Evolutionary conservation across 176 grass and related monocot species (phyloP).

Genomic region (Alloteropsis semialata): DNA sequence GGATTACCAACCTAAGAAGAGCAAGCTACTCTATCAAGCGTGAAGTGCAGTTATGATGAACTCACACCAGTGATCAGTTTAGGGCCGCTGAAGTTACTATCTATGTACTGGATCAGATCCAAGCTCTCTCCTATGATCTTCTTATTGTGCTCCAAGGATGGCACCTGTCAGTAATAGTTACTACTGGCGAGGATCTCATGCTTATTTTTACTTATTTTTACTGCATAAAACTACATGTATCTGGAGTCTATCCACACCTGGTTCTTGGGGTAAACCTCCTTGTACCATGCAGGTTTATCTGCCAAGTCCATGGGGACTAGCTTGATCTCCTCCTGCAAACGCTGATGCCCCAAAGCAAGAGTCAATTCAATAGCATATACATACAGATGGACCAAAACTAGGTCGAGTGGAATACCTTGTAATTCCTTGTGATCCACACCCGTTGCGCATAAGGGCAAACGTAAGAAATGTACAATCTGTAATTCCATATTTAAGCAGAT

Average conservation of each 20-base stretch:
- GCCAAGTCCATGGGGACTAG: conserved; percentile 35
- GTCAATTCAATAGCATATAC: neutral
- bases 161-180: conserved; percentile 35
- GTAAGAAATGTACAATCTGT: conserved; percentile 45
- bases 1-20: neutral
- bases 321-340: conserved; percentile 59
- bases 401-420: conserved; percentile 25
- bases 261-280: conserved; percentile 51
- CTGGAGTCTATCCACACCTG: conserved; percentile 29
- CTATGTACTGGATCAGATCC: conserved; percentile 71
- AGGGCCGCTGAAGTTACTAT: conserved; percentile 57
- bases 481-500: neutral
- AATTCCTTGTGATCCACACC: conserved; percentile 53
- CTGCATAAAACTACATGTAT: neutral
- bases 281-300: conserved; percentile 38
- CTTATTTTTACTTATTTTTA: too few species aligned
- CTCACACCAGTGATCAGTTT: conserved; percentile 46
- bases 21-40: neutral
- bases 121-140: conserved; percentile 64
- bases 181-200: neutral
- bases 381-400: neutral
- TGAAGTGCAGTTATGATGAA: neutral
- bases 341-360: conserved; percentile 12
- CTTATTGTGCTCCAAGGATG: conserved; percentile 69
- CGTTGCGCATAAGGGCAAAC: conserved; percentile 47